phyloP scores from a whole-genome alignment of 495 filamentous ascomycete species.

The Penicillium coprophilum region DNA sequence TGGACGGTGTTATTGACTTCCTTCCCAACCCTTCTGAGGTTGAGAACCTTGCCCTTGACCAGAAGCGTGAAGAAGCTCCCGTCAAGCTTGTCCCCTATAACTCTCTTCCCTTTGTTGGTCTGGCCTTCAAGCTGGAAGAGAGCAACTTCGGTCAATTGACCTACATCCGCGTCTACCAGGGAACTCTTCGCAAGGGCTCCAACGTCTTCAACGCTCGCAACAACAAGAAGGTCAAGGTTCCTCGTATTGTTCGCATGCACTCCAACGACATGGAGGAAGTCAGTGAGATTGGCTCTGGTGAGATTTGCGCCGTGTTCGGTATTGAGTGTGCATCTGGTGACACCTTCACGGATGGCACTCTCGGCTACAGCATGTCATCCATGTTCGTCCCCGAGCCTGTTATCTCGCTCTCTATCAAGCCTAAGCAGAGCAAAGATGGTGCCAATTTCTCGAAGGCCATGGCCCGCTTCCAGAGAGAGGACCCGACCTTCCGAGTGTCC shows the following conservation, averaged over 20 bases:
- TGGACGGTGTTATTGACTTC: constrained; percentile 95
- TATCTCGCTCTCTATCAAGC: constrained; percentile 95
- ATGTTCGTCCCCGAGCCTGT: constrained; percentile 99
- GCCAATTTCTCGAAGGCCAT: constrained; percentile 98
- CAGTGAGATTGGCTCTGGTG: constrained; percentile 84
- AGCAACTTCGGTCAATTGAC: constrained; percentile 98
- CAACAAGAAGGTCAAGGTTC: constrained; percentile 94
- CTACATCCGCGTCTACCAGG: constrained; percentile 98
- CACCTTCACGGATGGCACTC: constrained; percentile 91
- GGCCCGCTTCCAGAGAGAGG: constrained; percentile 97
- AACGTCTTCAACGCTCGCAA: constrained; percentile 92
- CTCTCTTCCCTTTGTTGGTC: constrained; percentile 86
- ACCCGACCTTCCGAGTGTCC: constrained; percentile 94
- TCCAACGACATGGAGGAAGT: constrained; percentile 99
- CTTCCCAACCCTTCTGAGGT: constrained; percentile 92
- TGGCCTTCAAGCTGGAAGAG: constrained; percentile 99
- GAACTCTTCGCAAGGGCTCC: constrained; percentile 79
- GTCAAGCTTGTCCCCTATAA: constrained; percentile 91
- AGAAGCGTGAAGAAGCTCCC: constrained; percentile 68
- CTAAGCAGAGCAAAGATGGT: constrained; percentile 88
- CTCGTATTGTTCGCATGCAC: constrained; percentile 98
- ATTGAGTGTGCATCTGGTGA: constrained; percentile 98
- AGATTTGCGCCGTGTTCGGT: constrained; percentile 98
- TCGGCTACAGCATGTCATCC: constrained; percentile 95
- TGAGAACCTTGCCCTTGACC: constrained; percentile 85